Percentiles rank a stretch among this genome's conserved stretches.
phyloP scores from a whole-genome alignment of 768 basidiomycete genomes.

The Psilocybe azurescens region DNA sequence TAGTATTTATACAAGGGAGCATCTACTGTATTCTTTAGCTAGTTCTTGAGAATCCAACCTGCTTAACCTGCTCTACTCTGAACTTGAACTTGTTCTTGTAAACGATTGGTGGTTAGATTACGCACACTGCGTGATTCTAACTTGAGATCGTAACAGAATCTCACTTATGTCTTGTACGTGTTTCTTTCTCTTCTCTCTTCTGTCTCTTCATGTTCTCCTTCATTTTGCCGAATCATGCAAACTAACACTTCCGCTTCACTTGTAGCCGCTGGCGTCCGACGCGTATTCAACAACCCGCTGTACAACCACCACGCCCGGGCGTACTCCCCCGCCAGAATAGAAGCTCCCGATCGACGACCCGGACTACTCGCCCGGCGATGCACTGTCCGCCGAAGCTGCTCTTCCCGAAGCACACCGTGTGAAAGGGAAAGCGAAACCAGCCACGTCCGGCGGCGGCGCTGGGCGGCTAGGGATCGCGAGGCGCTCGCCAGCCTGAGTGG shows the following conservation, averaged over 20 bases:
- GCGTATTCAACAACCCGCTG: conserved; percentile 66
- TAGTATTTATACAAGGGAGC: too few species aligned
- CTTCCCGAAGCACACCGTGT: conserved; percentile 44
- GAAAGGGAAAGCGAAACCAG: conserved; percentile 12
- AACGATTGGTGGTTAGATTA: conserved; percentile 54
- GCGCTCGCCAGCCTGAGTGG: conserved; percentile 27
- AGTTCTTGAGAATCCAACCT: too few species aligned
- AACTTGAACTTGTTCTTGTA: too few species aligned
- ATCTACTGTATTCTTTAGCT: too few species aligned
- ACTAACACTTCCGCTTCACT: conserved; percentile 1
- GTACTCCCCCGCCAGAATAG: conserved; percentile 48
- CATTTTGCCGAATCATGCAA: too few species aligned
- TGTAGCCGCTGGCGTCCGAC: conserved; percentile 70
- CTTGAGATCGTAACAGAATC: conserved; percentile 61
- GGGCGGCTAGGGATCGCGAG: neutral
- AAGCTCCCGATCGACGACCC: conserved; percentile 65
- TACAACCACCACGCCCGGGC: conserved; percentile 51
- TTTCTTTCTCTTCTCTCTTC: conserved; percentile 43
- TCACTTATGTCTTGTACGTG: conserved; percentile 79
- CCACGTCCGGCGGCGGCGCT: too few species aligned
- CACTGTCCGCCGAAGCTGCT: conserved; percentile 61
- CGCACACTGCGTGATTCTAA: too few species aligned
- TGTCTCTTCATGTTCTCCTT: too few species aligned
- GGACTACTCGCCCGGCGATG: conserved; percentile 64
- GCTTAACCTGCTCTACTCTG: too few species aligned